These are phyloP conservation scores for Erucastrum elatum DNA, from an alignment of 345 rosid species.

Conservation along the genomic window DNA sequence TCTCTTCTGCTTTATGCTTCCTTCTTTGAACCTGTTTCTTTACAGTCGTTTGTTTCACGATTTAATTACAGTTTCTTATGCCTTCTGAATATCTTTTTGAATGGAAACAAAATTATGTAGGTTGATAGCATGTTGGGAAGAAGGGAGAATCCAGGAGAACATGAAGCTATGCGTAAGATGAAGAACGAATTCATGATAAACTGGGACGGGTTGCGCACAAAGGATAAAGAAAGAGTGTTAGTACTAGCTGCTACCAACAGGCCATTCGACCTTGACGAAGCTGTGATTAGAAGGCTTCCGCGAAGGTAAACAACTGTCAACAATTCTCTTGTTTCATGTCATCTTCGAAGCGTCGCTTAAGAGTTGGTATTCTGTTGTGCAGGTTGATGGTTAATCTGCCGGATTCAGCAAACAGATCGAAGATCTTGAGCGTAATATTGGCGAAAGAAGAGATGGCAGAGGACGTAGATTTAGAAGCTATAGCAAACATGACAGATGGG, in stretches of 20 bases:
- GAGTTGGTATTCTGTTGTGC: conserved; percentile 20
- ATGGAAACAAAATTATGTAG: conserved; percentile 38
- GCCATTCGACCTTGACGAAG: conserved; percentile 98
- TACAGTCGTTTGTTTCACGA: neutral
- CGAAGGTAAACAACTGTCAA: conserved; percentile 53
- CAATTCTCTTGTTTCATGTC: neutral
- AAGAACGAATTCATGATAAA: conserved; percentile 99
- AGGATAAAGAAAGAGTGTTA: conserved; percentile 88
- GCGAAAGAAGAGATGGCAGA: conserved; percentile 81
- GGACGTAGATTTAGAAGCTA: conserved; percentile 70
- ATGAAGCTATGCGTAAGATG: conserved; percentile 99
- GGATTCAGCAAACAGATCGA: conserved; percentile 75
- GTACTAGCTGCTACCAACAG: conserved; percentile 97
- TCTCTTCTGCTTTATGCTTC: neutral
- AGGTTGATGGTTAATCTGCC: conserved; percentile 98
- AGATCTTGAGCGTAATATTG: conserved; percentile 74
- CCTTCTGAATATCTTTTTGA: neutral
- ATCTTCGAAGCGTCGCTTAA: neutral
- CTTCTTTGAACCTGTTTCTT: neutral
- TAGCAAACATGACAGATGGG: conserved; percentile 92
- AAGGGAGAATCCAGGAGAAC: conserved; percentile 97
- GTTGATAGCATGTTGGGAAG: conserved; percentile 99
- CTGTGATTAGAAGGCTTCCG: conserved; percentile 93
- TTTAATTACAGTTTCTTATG: neutral
- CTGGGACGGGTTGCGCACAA: conserved; percentile 96